Conservation (phyloP, 495 filamentous ascomycete genomes). For the Lophiotrema nucula region DNA sequence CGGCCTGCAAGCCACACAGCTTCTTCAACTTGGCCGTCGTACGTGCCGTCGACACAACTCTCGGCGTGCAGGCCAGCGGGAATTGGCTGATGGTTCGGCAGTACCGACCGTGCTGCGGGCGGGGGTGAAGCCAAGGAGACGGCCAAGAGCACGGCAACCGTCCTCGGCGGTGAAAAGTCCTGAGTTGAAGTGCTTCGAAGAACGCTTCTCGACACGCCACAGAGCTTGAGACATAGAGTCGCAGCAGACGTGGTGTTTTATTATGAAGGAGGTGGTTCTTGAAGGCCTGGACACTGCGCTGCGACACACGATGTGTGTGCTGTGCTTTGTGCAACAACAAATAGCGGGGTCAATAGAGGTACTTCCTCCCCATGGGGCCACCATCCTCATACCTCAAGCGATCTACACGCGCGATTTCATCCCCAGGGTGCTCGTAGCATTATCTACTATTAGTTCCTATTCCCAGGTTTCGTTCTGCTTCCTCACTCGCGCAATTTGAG, state of each 20-base stretch:
- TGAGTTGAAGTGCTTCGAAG: not conserved
- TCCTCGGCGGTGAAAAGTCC: not conserved
- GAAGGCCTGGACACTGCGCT: too few relatives aligned
- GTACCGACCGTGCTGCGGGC: not conserved
- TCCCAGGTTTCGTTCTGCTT: slow-evolving; percentile 9
- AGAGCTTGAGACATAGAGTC: not conserved
- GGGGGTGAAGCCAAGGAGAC: slow-evolving; percentile 5
- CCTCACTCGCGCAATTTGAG: slow-evolving; percentile 12
- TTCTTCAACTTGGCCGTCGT: slow-evolving; percentile 25
- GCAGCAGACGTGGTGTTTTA: too few relatives aligned
- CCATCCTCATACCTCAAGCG: not conserved
- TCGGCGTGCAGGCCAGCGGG: slow-evolving; percentile 8
- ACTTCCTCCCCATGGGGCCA: not conserved
- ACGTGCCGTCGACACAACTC: slow-evolving; percentile 13
- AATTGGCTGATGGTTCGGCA: slow-evolving; percentile 24
- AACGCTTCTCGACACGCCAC: not conserved
- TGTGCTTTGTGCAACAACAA: not conserved
- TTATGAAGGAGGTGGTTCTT: too few relatives aligned
- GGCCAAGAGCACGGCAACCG: slow-evolving; percentile 8
- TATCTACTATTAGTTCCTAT: not conserved
- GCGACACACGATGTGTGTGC: not conserved
- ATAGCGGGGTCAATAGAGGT: not conserved
- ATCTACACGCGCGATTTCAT: not conserved
- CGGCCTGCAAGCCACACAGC: slow-evolving; percentile 17
- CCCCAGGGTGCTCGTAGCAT: not conserved